These are phyloP conservation scores for Hypoxylon sp. DNA, from an alignment of 2,329 filamentous ascomycete species.

Conservation along the genomic window DNA sequence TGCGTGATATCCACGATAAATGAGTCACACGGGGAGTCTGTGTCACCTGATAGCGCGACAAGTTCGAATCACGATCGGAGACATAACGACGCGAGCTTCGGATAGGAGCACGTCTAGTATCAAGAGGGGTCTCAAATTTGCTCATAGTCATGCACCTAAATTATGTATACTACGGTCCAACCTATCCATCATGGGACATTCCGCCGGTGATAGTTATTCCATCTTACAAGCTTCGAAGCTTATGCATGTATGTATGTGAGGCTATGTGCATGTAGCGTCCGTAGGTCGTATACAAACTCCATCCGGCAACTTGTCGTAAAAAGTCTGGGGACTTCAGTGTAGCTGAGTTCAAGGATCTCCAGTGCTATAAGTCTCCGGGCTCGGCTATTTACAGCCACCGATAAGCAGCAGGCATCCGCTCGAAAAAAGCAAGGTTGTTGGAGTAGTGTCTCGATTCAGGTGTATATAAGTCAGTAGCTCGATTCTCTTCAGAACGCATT, in stretches of 20 bases:
- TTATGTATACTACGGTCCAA: not conserved
- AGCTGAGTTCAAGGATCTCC: conserved; percentile 10
- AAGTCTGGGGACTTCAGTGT: not conserved
- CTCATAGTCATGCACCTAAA: not conserved
- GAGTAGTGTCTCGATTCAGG: conserved; percentile 4
- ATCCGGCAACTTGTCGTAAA: conserved; percentile 4
- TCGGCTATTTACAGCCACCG: conserved; percentile 15
- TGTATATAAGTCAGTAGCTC: conserved; percentile 8
- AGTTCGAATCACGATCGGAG: conserved; percentile 19
- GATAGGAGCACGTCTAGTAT: not conserved
- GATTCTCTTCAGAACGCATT: not conserved
- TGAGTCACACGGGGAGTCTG: conserved; percentile 22
- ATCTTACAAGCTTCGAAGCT: not conserved
- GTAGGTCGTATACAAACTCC: not conserved
- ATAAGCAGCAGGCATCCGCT: not conserved
- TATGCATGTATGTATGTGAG: not conserved
- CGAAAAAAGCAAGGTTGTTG: conserved; percentile 7
- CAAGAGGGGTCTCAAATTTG: not conserved
- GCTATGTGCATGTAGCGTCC: not conserved
- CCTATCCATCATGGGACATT: not conserved
- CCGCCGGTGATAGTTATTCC: not conserved
- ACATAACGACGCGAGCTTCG: conserved; percentile 25
- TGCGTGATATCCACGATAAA: conserved; percentile 17
- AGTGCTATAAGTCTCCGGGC: not conserved
- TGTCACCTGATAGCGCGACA: conserved; percentile 52